Evolutionary conservation across 2,329 filamentous ascomycete genomes (phyloP), one percentile per base, ranked within the genome.

Genomic region (Aspergillus ustus): DNA sequence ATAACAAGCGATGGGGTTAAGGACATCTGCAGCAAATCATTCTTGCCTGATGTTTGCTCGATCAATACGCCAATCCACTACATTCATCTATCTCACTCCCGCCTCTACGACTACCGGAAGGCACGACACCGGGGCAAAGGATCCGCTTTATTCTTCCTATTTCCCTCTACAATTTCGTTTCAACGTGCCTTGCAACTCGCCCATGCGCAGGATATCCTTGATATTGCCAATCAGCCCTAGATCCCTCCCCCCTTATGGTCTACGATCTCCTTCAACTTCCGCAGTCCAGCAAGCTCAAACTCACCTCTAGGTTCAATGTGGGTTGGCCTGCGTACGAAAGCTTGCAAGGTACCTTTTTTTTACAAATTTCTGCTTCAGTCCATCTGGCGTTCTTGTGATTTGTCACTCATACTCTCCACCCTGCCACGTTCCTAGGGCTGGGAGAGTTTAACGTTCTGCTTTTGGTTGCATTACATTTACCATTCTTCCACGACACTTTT

Each of bases 381-480:
- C 59, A 58, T 59, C 48, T 69, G 69, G 72, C 72, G 70, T 75
- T 73, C 67, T 67, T 50, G 67, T 69, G 63, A 66, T 67, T 69
- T 69, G 68, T 68, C 68, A 67, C 62, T 69, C 62, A 66, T 69
- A 50, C 59, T 69, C 66, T 72, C 67, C 63, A 56, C 75, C 74
- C 75, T 79, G 76, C 68, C 67, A 79, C 68, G 77, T 74, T 63
- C 71, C 76, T 78, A 78, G 76, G 76, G 77, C 62, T 43, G 62
- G 65, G 70, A 69, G 72, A 69, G 66, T 70, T 61, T 73, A 67
- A 66, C 66, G 65, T 60, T 58, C 55, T 55, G 46, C 46, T 59
- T 60, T 65, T 70, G 68, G 65, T 66, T 66, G 62, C 57, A 60
- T 60, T 63, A 61, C 55, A 29, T 68, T 68, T 62, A 58, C 63